Evolutionary conservation across 1,284 basidiomycete genomes (phyloP).

Genomic region (Tilletia caries): DNA sequence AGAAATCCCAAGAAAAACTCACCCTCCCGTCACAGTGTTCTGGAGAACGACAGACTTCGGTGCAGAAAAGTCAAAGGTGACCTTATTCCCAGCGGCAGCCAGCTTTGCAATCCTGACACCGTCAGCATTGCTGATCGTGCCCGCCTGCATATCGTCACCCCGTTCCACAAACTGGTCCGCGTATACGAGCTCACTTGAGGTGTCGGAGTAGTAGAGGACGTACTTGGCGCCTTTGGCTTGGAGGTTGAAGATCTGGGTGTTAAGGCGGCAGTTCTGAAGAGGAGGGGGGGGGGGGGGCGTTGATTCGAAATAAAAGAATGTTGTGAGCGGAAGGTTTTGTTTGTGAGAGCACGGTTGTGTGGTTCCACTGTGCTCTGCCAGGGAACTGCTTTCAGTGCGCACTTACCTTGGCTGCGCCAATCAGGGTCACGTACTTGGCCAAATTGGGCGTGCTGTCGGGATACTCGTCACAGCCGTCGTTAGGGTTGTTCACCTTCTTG

Average conservation of each 20-base stretch:
- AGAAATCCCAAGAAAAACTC: background rate
- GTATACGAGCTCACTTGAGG: conserved; percentile 19
- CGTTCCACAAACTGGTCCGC: background rate
- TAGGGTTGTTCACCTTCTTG: conserved; percentile 25
- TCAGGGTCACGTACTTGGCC: conserved; percentile 32
- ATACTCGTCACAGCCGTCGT: conserved; percentile 30
- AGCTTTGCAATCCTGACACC: conserved; percentile 54
- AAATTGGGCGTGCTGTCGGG: conserved; percentile 35
- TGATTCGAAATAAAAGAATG: no score
- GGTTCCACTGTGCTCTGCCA: background rate
- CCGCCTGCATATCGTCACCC: conserved; percentile 25
- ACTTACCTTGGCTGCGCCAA: conserved; percentile 16
- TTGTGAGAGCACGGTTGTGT: background rate
- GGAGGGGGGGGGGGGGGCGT: background rate
- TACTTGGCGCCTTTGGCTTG: conserved; percentile 52
- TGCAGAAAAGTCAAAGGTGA: conserved; percentile 62
- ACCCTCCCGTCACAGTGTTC: conserved; percentile 60
- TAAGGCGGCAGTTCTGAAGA: conserved; percentile 38
- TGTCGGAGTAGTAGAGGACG: conserved; percentile 28
- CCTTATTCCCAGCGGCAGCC: conserved; percentile 55
- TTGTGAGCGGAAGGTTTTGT: background rate
- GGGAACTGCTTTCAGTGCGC: background rate
- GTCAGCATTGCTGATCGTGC: conserved; percentile 30
- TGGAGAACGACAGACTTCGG: conserved; percentile 53
- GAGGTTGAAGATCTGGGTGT: conserved; percentile 37